Conservation (phyloP, 345 rosid genomes). For the Eucalyptus fibrosa region DNA sequence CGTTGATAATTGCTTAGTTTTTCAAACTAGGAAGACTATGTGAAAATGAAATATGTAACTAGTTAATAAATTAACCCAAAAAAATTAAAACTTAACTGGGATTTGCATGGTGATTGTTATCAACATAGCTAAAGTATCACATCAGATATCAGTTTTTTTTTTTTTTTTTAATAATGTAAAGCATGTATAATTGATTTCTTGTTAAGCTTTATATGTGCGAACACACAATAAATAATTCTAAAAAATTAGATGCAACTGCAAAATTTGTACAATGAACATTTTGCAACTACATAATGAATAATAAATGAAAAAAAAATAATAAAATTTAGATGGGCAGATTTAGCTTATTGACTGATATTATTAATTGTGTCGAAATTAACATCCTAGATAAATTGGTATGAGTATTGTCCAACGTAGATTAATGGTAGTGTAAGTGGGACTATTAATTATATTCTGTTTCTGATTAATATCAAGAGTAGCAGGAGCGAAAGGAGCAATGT, state of each 20-base stretch:
- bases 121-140: too few relatives aligned
- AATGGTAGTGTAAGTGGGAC: background rate
- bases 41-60: too few relatives aligned
- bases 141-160: too few relatives aligned
- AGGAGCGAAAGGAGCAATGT: background rate
- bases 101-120: background rate
- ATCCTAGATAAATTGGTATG: background rate
- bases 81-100: background rate
- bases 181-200: too few relatives aligned
- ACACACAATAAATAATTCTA: too few relatives aligned
- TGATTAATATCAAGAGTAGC: background rate
- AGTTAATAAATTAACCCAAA: too few relatives aligned
- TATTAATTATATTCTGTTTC: too few relatives aligned
- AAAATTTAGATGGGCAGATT: background rate
- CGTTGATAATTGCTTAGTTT: too few relatives aligned
- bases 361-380: background rate
- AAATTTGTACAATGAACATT: background rate
- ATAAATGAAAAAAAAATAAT: background rate
- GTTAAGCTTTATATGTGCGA: too few relatives aligned
- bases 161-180: too few relatives aligned
- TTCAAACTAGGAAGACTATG: too few relatives aligned
- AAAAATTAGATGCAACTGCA: background rate
- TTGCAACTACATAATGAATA: background rate
- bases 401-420: background rate
- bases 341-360: background rate